These are phyloP conservation scores for Staphylotrichum longicolle DNA, from an alignment of 495 filamentous ascomycete genomes.

Conservation along the genomic window DNA sequence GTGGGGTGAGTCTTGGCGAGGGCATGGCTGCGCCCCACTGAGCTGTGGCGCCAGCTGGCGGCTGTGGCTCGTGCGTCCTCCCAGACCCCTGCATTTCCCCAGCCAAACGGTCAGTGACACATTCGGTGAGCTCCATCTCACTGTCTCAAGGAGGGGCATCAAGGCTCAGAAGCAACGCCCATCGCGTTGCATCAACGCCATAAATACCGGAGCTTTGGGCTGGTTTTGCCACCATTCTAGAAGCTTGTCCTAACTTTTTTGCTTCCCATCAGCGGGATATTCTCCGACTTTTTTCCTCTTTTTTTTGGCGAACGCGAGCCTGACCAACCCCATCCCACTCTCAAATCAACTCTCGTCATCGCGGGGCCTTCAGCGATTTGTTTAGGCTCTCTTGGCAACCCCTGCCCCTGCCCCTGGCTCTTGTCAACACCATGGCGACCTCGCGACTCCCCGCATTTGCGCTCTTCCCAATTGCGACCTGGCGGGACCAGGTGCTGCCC, in stretches of 20 bases:
- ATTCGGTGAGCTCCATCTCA: slow-evolving; percentile 31
- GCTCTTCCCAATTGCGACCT: slow-evolving; percentile 66
- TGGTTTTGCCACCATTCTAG: too few relatives aligned
- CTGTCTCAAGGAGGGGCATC: slow-evolving; percentile 11
- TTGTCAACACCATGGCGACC: slow-evolving; percentile 21
- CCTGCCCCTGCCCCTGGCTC: not conserved
- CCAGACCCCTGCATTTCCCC: not conserved
- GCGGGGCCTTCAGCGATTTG: not conserved
- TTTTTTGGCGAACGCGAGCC: too few relatives aligned
- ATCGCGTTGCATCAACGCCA: not conserved
- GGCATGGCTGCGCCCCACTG: slow-evolving; percentile 23
- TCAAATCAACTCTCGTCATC: too few relatives aligned
- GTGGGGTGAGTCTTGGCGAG: slow-evolving; percentile 23
- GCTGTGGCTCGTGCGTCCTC: not conserved
- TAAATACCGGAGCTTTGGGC: too few relatives aligned
- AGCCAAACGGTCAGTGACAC: slow-evolving; percentile 33
- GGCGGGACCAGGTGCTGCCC: slow-evolving; percentile 62
- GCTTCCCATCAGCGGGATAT: too few relatives aligned
- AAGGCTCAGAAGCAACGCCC: not conserved
- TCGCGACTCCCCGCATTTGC: slow-evolving; percentile 63
- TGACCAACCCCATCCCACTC: too few relatives aligned
- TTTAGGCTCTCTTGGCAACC: slow-evolving; percentile 12
- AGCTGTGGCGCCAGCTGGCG: not conserved
- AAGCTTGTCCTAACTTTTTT: too few relatives aligned
- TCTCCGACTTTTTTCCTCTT: too few relatives aligned